Evolutionary conservation across 495 filamentous ascomycete genomes (phyloP).

Genomic region (Penicillium malachiteum): DNA sequence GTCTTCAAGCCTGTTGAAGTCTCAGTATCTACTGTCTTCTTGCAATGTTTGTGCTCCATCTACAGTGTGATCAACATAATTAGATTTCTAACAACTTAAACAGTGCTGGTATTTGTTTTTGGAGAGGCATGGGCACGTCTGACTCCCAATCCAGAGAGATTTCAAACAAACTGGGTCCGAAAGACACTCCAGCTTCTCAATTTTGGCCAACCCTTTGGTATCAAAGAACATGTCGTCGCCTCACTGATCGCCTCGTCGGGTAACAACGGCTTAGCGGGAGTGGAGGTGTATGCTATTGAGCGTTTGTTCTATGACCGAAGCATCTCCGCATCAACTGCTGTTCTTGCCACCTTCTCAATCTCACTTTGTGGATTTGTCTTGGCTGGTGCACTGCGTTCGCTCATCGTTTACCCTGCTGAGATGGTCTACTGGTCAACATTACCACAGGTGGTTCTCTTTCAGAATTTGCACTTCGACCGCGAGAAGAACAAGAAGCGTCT

Average conservation of each 20-base stretch:
- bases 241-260: slow-evolving; percentile 19
- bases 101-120: slow-evolving; percentile 27
- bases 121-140: slow-evolving; percentile 22
- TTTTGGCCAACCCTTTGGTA: slow-evolving; percentile 18
- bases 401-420: slow-evolving; percentile 22
- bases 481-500: slow-evolving; percentile 14
- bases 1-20: slow-evolving; percentile 27
- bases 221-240: slow-evolving; percentile 24
- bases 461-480: slow-evolving; percentile 18
- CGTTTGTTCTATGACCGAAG: slow-evolving; percentile 11
- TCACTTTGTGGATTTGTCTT: slow-evolving; percentile 35
- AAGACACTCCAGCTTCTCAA: slow-evolving; percentile 19
- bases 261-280: slow-evolving; percentile 16
- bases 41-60: slow-evolving; percentile 23
- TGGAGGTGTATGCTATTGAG: slow-evolving; percentile 17
- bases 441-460: slow-evolving; percentile 17
- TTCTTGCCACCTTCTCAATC: slow-evolving; percentile 15
- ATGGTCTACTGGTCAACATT: slow-evolving; percentile 22
- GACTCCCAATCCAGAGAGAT: slow-evolving; percentile 21
- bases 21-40: slow-evolving; percentile 25
- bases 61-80: not conserved
- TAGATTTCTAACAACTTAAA: not conserved
- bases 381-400: slow-evolving; percentile 13
- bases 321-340: slow-evolving; percentile 9
- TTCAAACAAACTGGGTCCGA: slow-evolving; percentile 19